Evolutionary conservation across 1,284 basidiomycete species (phyloP).

Genomic region (Rhodotorula mucilaginosa): DNA sequence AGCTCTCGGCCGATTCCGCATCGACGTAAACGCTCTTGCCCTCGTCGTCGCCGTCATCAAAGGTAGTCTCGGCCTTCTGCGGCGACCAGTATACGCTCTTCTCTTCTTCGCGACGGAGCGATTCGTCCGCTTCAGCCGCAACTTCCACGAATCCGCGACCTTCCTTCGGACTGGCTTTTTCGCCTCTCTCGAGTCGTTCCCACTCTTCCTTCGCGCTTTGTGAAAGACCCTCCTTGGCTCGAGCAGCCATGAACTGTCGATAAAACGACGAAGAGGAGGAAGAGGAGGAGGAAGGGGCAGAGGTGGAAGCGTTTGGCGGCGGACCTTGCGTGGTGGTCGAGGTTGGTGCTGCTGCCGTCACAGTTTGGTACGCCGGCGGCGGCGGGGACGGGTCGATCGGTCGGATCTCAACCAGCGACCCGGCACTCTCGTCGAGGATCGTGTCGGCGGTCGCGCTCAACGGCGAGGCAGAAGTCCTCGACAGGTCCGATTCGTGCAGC

Average conservation of each 20-base stretch:
- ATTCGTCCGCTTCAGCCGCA: neutral
- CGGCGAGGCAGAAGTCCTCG: neutral
- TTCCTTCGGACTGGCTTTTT: conserved; percentile 29
- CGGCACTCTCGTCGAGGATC: neutral
- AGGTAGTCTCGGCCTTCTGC: neutral
- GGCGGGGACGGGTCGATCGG: neutral
- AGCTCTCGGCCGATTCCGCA: neutral
- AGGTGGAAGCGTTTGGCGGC: neutral
- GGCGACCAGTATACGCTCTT: conserved; percentile 26
- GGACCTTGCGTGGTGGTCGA: too few species aligned
- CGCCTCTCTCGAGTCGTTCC: conserved; percentile 16
- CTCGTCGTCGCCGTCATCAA: conserved; percentile 8
- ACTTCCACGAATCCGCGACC: neutral
- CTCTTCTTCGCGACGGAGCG: neutral
- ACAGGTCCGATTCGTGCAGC: neutral
- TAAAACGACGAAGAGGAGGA: conserved; percentile 24
- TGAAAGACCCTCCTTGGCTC: conserved; percentile 1
- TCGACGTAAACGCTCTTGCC: neutral
- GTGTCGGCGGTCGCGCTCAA: neutral
- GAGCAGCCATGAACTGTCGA: conserved; percentile 25
- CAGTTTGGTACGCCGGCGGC: neutral
- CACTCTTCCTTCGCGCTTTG: conserved; percentile 19
- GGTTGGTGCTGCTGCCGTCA: neutral
- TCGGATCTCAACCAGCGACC: neutral
- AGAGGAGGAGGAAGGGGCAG: neutral